Base-by-base conservation (phyloP, 1,284 basidiomycete species). In the Kwoniella shivajii region DNA sequence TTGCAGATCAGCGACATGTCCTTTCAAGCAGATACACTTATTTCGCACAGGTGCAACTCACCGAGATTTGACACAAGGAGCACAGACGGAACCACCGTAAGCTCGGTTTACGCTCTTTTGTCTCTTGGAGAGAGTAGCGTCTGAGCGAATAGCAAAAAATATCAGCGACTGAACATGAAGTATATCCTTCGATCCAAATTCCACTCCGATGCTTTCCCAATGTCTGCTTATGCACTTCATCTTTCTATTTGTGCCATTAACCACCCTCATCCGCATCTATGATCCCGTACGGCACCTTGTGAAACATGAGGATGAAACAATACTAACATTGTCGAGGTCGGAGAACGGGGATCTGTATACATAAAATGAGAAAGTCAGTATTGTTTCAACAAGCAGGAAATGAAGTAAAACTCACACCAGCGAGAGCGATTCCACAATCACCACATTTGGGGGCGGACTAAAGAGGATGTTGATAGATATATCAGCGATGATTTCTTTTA, bases 81-180 rank as follows among this genome's bases (percentile, higher is more conserved):
- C 90, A 80, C 94, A 97, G 78, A 90, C 84, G 75, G 92, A 96
- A 68, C 93, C 93, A 80, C 94, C 93, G 78, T 97, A 97, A 65
- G 94, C 91, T 69, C 93, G 83, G 74, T 85, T 86, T 60, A 97
- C 93, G 54, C 90, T 90, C 86, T 97, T 97, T 81, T 90, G 85
- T 72, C 92, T 89, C 83, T 96, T 97, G 61, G 92, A 94, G 75
- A 96, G 87, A 60, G 87, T 90, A 22, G 93, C 91, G 78, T 95
- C 73, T 75, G 55, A 33, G 18, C 7, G 36, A 58, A 31, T 11
- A 33, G 38, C 26, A 3, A 49, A 33, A 31, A 4, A 30, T 16
- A 20, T 45, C 26, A 30, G 43, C 20, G 22, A 16, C 37, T 39
- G 37, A 39, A 18, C 41, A 43, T 9, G 10, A 24, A 43, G 11